Conservation (phyloP, 2,329 filamentous ascomycete species). For the Neonectria punicea region DNA sequence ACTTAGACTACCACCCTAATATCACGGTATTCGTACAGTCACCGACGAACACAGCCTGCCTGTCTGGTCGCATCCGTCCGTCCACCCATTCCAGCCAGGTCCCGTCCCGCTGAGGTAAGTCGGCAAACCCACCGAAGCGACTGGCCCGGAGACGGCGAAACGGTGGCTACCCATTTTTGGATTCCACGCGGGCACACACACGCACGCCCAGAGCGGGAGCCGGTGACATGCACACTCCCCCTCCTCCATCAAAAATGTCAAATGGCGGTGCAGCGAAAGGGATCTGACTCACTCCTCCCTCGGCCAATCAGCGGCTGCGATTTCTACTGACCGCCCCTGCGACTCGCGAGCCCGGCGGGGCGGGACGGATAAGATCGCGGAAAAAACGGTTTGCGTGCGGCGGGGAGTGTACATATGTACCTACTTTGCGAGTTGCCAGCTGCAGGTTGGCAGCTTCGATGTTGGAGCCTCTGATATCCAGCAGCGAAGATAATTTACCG, state of each 20-base stretch:
- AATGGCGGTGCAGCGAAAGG: constrained; percentile 25
- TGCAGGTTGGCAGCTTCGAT: neutral
- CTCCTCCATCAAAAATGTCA: constrained; percentile 11
- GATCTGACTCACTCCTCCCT: constrained; percentile 20
- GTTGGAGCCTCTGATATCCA: neutral
- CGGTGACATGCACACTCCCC: neutral
- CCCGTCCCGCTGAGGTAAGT: constrained; percentile 17
- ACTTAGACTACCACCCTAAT: neutral
- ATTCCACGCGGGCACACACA: neutral
- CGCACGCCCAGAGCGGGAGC: neutral
- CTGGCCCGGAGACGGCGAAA: constrained; percentile 15
- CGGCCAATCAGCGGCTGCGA: neutral
- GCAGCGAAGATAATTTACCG: neutral
- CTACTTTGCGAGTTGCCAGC: neutral
- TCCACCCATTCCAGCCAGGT: constrained; percentile 7
- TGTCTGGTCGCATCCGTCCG: neutral
- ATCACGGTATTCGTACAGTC: neutral
- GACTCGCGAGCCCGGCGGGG: constrained; percentile 19
- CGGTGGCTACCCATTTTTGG: constrained; percentile 13
- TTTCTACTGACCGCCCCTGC: constrained; percentile 20
- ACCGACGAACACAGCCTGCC: neutral
- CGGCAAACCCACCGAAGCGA: neutral
- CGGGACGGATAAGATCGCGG: constrained; percentile 25
- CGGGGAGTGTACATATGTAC: constrained; percentile 17
- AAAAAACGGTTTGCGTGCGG: constrained; percentile 10